Evolutionary conservation across 2,329 filamentous ascomycete genomes (phyloP), one percentile per base, ranked within the genome.

Genomic region (Aureobasidium sp.): DNA sequence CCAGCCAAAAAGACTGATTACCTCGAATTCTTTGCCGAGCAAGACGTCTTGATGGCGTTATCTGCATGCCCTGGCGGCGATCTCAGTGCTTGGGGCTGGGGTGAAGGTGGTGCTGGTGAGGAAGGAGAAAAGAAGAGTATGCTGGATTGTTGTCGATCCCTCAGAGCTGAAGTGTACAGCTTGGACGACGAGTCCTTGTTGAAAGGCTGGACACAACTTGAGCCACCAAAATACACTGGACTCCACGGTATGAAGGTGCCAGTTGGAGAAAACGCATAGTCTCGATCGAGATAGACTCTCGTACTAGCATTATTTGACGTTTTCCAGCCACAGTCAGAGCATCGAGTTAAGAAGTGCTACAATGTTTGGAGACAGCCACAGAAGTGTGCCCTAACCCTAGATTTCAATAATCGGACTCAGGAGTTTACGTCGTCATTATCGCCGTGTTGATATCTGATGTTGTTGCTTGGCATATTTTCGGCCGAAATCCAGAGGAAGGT

Each of bases 71-170:
- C 90, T 0, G 90, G 90, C 1, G 90, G 90, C 0, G 90, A 94
- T 71, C 75, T 94, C 52, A 91, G 87, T 1, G 79, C 84, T n/a
- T 93, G 89, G 89, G 89, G 88, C 0, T 94, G 90, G 79, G 86
- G 87, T 14, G 84, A 81, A 47, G 79, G 78, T 63, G 78, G 75
- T 7, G 76, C 71, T 42, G 82, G 82, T 51, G 87, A 84, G 70
- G 83, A 84, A 42, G 74, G 74, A 67, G 87, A 84, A 73, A 83
- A 84, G 66, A 82, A 85, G 69, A 86, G 85, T 59, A 90, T 90
- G 82, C 73, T 82, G 67, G 83, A 85, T 63, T 88, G 85, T 65
- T 91, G 88, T 73, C 82, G 89, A 8, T 88, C 89, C 1, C 80
- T 94, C 6, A 85, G 85, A 52, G 87, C 93, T 0, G 84, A 91